Evolutionary conservation across 164 flowering plant species (phyloP).

Genomic region (Houttuynia cordata): DNA sequence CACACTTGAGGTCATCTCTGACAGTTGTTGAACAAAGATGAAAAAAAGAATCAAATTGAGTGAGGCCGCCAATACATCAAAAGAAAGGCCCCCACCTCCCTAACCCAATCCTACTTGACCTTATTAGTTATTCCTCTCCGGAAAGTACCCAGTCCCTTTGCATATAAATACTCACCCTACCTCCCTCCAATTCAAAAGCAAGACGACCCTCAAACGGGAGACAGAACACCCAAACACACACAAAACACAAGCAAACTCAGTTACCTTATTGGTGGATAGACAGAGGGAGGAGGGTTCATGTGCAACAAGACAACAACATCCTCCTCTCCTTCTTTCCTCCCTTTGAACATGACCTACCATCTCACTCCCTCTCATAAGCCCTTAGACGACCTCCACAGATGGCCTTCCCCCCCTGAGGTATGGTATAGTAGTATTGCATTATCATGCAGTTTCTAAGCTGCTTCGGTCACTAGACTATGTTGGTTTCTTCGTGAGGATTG

Average conservation of each 20-base stretch:
- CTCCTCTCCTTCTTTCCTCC: conserved; percentile 31
- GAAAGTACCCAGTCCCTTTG: conserved; percentile 10
- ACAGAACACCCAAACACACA: conserved; percentile 1
- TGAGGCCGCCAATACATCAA: not conserved
- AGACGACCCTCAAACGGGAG: not conserved
- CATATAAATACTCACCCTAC: conserved; percentile 29
- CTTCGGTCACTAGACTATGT: not conserved
- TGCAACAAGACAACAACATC: conserved; percentile 49
- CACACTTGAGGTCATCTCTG: not conserved
- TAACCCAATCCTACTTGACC: conserved; percentile 3
- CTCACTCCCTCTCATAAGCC: conserved; percentile 16
- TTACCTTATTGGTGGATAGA: conserved; percentile 8
- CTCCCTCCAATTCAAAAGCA: conserved; percentile 1
- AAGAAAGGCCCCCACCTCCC: not conserved
- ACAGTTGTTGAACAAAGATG: conserved; percentile 1
- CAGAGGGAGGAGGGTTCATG: conserved; percentile 22
- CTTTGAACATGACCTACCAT: conserved; percentile 31
- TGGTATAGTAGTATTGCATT: too few species aligned
- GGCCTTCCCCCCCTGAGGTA: conserved; percentile 89
- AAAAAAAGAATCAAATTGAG: conserved; percentile 2
- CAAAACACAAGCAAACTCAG: conserved; percentile 1
- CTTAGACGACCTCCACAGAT: conserved; percentile 41
- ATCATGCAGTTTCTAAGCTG: too few species aligned
- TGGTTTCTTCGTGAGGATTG: not conserved
- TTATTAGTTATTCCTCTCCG: too few species aligned